Base-by-base conservation (phyloP, 2,329 filamentous ascomycete species). In the Stagonosporopsis cucurbitacearum region DNA sequence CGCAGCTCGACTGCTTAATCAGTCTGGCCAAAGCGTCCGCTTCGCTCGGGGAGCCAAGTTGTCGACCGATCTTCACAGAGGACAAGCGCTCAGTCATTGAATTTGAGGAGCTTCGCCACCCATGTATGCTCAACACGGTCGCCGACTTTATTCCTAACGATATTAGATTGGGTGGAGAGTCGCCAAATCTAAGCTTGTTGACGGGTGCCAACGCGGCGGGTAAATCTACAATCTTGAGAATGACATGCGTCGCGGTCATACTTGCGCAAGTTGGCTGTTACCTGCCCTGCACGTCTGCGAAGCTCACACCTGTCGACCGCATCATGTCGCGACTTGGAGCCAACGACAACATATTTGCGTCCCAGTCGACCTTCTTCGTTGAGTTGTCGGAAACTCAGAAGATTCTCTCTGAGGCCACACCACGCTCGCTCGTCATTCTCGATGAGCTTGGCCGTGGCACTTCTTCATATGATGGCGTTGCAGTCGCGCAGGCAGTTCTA, bases 321-420 rank as follows among this genome's bases (percentile, higher is more conserved):
- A 98, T 99, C 80, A 99, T 99, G 95, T 98, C 94, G 9, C 91
- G 95, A 41, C 86, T 99, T 0, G 95, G 95, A 9, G 95, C 95
- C 43, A 96, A 98, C 70, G 95, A 99, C 85, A 98, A 98, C 76
- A 99, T 99, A 67, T 98, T 99, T 72, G 95, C 94, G 1, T 91
- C 94, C 0, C 95, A 99, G 75, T 96, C 91, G 13, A 99, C 95
- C 2, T 99, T 99, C 81, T 98, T 99, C 71, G 94, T 99, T 25
- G 95, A 99, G 77, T 81, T 99, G 2, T 93, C 92, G 0, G 95
- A 99, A 75, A 99, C 95, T 0, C 96, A 98, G 80, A 98, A 98
- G 82, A 99, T 99, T 46, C 83, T 99, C 0, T 87, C 91, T 0
- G 95, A 98, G 78, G 95, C 95, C 0, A 97, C 94, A 0, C 90